These are phyloP conservation scores for Vigna mungo DNA, from an alignment of 306 rosid species.

Conservation along the genomic window DNA sequence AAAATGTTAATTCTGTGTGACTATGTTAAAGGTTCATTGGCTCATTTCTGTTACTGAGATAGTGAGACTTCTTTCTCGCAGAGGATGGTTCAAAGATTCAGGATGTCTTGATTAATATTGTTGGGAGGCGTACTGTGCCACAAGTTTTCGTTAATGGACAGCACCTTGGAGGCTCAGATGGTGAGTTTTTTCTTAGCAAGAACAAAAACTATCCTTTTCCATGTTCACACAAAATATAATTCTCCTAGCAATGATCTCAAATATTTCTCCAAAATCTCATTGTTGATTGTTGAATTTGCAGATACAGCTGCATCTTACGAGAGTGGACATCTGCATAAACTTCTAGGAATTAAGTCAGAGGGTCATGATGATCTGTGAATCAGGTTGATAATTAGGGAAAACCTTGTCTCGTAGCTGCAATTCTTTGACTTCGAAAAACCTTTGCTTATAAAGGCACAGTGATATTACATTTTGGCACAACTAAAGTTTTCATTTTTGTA, in stretches of 20 bases:
- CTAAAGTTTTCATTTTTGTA: constrained; percentile 3
- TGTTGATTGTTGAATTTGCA: constrained; percentile 48
- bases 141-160: constrained; percentile 86
- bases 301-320: constrained; percentile 81
- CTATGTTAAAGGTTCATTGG: constrained; percentile 17
- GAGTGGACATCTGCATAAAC: constrained; percentile 72
- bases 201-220: neutral
- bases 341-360: constrained; percentile 63
- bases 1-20: constrained; percentile 28
- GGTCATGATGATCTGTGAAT: constrained; percentile 65
- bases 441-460: constrained; percentile 21
- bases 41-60: constrained; percentile 25
- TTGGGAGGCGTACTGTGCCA: constrained; percentile 93
- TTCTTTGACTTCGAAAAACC: constrained; percentile 23
- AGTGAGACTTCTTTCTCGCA: constrained; percentile 50
- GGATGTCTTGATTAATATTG: constrained; percentile 63
- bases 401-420: neutral
- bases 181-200: constrained; percentile 50
- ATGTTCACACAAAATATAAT: constrained; percentile 1
- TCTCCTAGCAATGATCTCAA: constrained; percentile 28
- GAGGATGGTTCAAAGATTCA: constrained; percentile 81
- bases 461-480: constrained; percentile 32
- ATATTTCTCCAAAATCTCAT: neutral
- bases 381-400: constrained; percentile 33
- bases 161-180: constrained; percentile 96